Evolutionary conservation across 441 rosid species (phyloP).

Genomic region (Manihot esculenta): DNA sequence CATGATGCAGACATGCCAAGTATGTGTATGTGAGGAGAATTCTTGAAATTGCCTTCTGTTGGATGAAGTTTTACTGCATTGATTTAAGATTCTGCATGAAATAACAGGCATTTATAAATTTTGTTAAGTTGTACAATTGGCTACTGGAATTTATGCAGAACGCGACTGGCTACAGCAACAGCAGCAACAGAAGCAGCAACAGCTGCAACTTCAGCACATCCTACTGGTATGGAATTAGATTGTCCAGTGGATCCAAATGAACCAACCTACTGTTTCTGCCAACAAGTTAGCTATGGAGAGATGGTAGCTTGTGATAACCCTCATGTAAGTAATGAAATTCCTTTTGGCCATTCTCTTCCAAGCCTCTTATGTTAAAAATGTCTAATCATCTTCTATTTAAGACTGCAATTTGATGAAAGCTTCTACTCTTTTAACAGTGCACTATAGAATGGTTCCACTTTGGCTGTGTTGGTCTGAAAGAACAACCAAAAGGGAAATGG

Average conservation of each 20-base stretch:
- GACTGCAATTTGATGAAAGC: slow-evolving; percentile 22
- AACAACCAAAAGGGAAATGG: slow-evolving; percentile 95
- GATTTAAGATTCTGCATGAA: background rate
- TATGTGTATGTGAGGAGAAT: background rate
- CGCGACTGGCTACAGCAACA: slow-evolving; percentile 50
- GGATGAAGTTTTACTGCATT: background rate
- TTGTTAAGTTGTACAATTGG: background rate
- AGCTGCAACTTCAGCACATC: slow-evolving; percentile 50
- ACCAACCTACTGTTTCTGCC: slow-evolving; percentile 96
- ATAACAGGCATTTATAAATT: background rate
- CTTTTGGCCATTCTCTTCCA: background rate
- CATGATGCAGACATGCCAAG: too few species aligned
- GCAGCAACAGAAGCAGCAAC: slow-evolving; percentile 47
- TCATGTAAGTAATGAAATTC: slow-evolving; percentile 41
- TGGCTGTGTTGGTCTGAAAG: slow-evolving; percentile 88
- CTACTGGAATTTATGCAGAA: slow-evolving; percentile 42
- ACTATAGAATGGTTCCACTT: slow-evolving; percentile 98
- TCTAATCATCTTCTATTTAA: background rate
- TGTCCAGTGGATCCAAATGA: slow-evolving; percentile 97
- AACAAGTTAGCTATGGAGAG: slow-evolving; percentile 96
- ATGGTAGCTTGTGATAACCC: slow-evolving; percentile 97
- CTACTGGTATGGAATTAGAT: slow-evolving; percentile 83
- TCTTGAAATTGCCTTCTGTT: background rate
- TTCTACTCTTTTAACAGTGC: slow-evolving; percentile 52
- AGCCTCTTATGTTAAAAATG: background rate